Base-by-base conservation (phyloP, 805 yeast species). In the Brettanomyces naardenensis region DNA sequence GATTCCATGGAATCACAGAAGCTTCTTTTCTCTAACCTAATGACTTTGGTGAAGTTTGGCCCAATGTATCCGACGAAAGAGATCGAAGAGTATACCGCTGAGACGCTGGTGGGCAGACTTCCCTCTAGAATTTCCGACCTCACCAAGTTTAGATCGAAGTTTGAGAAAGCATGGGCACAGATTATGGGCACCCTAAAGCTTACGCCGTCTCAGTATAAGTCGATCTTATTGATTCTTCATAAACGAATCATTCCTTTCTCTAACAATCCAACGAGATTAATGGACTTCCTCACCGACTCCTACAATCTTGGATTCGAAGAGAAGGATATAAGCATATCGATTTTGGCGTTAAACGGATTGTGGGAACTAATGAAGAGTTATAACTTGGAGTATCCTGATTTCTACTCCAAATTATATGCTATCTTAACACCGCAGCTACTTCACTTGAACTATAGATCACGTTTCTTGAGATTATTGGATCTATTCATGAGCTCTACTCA, bases 271-370 rank as follows among this genome's bases (percentile, higher is more conserved):
- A 82, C 85, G 31, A 69, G 73, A 43, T 63, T 92, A 33, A 89
- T 92, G 96, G 98, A 90, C 63, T 92, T 90, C 56, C 66, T 90
- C 42, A 87, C 96, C 1, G 95, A 85, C 43, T 80, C 94, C 3
- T 89, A 87, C 54, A 70, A 83, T 46, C 38, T 48, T 18, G 64
- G 64, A 30, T 65, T 52, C 44, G 54, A 53, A 13, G 37, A 48
- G 3, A 49, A 50, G 21, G 66, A 64, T 30, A 42, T 54, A 13
- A 41, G 55, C 14, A 48, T 53, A 29, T 68, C 51, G 66, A 74
- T 90, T 31, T 62, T 92, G 37, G 80, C 97, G 2, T 68, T 90
- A 49, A 90, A 88, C 58, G 94, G 96, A 9, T 65, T 90, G 37
- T 90, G 87, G 61, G 87, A 78, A 51, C 67, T 90, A 42, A 90